These are phyloP conservation scores for Starmerella cellae DNA, from an alignment of 805 yeast species.

Conservation along the genomic window DNA sequence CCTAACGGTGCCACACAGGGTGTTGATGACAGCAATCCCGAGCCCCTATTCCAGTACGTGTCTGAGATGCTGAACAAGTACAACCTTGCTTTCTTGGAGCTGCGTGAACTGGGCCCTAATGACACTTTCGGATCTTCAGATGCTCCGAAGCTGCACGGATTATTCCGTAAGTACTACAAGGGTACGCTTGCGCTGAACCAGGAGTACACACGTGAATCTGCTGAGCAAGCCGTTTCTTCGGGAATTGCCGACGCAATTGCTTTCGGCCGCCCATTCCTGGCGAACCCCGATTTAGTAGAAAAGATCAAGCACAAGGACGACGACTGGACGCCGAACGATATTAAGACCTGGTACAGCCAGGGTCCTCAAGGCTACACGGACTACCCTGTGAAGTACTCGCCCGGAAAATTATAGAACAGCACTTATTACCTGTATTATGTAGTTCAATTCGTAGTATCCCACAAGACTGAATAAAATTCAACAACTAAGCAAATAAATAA, in stretches of 20 bases:
- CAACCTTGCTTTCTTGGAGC: constrained; percentile 34
- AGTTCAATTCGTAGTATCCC: too few relatives aligned
- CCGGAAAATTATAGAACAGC: too few relatives aligned
- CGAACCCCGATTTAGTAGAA: constrained; percentile 43
- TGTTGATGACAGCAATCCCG: constrained; percentile 23
- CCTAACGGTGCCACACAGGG: constrained; percentile 23
- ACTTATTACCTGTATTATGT: too few relatives aligned
- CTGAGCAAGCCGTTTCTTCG: constrained; percentile 9
- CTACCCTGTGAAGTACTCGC: constrained; percentile 14
- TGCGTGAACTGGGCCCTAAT: constrained; percentile 35
- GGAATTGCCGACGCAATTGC: constrained; percentile 25
- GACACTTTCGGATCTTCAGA: constrained; percentile 12
- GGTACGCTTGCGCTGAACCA: constrained; percentile 31
- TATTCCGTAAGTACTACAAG: constrained; percentile 40
- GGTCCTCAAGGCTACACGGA: constrained; percentile 34
- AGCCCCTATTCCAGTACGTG: constrained; percentile 26
- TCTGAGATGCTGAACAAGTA: constrained; percentile 25
- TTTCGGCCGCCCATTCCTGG: constrained; percentile 38
- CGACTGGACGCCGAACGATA: constrained; percentile 34
- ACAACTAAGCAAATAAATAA: too few relatives aligned
- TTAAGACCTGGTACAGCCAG: constrained; percentile 35
- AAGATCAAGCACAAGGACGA: constrained; percentile 33
- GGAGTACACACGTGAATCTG: constrained; percentile 18
- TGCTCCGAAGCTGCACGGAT: constrained; percentile 37
- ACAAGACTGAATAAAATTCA: too few relatives aligned